Conservation (phyloP, 441 rosid species). For the Corymbia citriodora region DNA sequence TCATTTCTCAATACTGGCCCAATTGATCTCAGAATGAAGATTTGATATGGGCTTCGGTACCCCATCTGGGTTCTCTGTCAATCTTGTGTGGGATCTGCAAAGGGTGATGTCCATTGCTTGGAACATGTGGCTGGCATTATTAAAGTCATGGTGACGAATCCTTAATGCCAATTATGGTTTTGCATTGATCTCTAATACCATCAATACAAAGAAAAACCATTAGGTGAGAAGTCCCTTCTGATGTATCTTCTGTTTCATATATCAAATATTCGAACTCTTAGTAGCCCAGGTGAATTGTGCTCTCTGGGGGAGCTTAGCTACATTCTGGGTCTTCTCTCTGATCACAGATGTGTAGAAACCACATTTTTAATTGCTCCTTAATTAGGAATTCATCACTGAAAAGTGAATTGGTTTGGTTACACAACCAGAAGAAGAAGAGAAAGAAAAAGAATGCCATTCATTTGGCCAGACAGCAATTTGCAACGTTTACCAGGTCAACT, state of each 20-base stretch:
- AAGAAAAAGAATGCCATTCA: not conserved
- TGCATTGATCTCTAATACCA: not conserved
- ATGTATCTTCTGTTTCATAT: not conserved
- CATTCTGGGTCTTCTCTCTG: not conserved
- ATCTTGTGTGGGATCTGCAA: not conserved
- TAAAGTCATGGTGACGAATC: not conserved
- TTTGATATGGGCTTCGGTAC: conserved; percentile 9
- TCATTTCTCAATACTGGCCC: not conserved
- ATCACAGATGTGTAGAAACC: not conserved
- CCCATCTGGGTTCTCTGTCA: not conserved
- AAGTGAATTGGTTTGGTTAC: not conserved
- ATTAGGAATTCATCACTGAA: not conserved
- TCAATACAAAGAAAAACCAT: not conserved
- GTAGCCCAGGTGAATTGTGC: not conserved
- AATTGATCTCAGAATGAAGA: conserved; percentile 21
- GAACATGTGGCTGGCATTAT: not conserved
- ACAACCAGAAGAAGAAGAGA: not conserved
- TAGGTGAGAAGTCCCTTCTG: not conserved
- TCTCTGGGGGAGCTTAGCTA: not conserved
- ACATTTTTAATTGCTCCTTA: not conserved
- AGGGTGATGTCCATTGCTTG: not conserved
- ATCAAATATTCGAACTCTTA: not conserved
- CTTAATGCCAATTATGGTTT: not conserved
- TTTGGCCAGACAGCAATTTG: not conserved
- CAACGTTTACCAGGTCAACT: not conserved